Conservation (phyloP, 495 filamentous ascomycete genomes). For the Hypoxylon crocopeplum region DNA sequence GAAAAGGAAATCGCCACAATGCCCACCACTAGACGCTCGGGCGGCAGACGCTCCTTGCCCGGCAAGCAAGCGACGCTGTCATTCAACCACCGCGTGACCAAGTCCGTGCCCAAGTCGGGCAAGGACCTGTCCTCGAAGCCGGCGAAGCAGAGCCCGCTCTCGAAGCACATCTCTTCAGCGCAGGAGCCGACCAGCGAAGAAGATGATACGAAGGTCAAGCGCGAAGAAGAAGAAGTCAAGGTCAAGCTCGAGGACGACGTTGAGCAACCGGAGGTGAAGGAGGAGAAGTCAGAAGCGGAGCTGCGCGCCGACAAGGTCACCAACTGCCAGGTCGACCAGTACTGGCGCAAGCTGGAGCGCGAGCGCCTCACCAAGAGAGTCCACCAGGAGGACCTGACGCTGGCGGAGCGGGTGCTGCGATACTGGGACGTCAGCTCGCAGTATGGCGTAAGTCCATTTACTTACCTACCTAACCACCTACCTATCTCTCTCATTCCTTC, state of each 20-base stretch:
- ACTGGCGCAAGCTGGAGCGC: slow-evolving; percentile 74
- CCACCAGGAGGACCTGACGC: slow-evolving; percentile 73
- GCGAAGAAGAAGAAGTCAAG: slow-evolving; percentile 31
- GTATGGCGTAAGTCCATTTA: slow-evolving; percentile 75
- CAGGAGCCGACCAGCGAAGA: slow-evolving; percentile 32
- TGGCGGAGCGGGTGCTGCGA: slow-evolving; percentile 83
- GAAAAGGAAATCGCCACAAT: slow-evolving; percentile 56
- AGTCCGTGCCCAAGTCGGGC: slow-evolving; percentile 63
- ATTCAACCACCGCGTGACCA: slow-evolving; percentile 79
- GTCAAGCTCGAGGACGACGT: slow-evolving; percentile 26
- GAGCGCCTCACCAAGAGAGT: slow-evolving; percentile 58
- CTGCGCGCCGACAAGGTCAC: slow-evolving; percentile 64
- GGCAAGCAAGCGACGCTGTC: slow-evolving; percentile 73
- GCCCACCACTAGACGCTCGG: slow-evolving; percentile 71
- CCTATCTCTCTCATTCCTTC: neutral
- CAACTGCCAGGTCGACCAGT: slow-evolving; percentile 68
- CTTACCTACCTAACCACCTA: neutral
- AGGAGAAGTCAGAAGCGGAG: slow-evolving; percentile 58
- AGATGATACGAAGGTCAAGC: slow-evolving; percentile 34
- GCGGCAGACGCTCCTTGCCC: slow-evolving; percentile 50
- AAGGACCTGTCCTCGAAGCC: slow-evolving; percentile 58
- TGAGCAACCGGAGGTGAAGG: slow-evolving; percentile 14
- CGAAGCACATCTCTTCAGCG: slow-evolving; percentile 24
- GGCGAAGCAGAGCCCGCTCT: slow-evolving; percentile 33
- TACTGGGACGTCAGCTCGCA: slow-evolving; percentile 88